Conservation (phyloP, 768 basidiomycete genomes). For the Trametes cinnabarina region DNA sequence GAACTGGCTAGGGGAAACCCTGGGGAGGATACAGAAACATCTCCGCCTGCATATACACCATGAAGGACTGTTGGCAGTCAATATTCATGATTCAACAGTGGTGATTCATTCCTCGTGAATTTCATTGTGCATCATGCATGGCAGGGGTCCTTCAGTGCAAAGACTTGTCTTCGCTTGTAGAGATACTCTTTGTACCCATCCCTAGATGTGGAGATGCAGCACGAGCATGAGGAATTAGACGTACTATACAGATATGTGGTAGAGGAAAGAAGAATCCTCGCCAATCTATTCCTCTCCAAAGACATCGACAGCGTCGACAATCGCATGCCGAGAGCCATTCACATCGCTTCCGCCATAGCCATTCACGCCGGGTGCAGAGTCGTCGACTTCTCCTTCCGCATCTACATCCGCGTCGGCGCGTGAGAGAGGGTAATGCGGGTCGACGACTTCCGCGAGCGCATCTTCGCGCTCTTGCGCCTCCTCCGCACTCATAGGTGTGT, state of each 20-base stretch:
- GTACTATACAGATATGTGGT: background rate
- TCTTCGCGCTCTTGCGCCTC: slow-evolving; percentile 80
- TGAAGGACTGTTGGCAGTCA: background rate
- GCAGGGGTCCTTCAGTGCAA: too few relatives aligned
- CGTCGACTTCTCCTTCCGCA: slow-evolving; percentile 42
- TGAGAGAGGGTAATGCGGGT: slow-evolving; percentile 55
- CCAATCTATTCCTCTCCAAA: slow-evolving; percentile 20
- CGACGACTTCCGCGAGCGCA: slow-evolving; percentile 70
- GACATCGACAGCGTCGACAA: slow-evolving; percentile 20
- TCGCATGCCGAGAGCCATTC: slow-evolving; percentile 1
- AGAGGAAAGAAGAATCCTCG: background rate
- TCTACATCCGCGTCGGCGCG: slow-evolving; percentile 44
- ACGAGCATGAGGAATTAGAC: background rate
- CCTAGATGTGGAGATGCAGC: background rate
- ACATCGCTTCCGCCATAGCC: background rate
- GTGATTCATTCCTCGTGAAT: too few relatives aligned
- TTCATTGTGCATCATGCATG: too few relatives aligned
- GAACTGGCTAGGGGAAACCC: too few relatives aligned
- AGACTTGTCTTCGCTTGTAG: too few relatives aligned
- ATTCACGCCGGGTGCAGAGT: slow-evolving; percentile 9
- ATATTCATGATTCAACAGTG: too few relatives aligned
- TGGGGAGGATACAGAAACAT: background rate
- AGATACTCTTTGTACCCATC: too few relatives aligned
- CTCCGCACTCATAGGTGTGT: slow-evolving; percentile 67
- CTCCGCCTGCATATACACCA: background rate